Evolutionary conservation across 2,329 filamentous ascomycete species (phyloP), one percentile per base, ranked within the genome.

Genomic region (Sclerotinia borealis): DNA sequence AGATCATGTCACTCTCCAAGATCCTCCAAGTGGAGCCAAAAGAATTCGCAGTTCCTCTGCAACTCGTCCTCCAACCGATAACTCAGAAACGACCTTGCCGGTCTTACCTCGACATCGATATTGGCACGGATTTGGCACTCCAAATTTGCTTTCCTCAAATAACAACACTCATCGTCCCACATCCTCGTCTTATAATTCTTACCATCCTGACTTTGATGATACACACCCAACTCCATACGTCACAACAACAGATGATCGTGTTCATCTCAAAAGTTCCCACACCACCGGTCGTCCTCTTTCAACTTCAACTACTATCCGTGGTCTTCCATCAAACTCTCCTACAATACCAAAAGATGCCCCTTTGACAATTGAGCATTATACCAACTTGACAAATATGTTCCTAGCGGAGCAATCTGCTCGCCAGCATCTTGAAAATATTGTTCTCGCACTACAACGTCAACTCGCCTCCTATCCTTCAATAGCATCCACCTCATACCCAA

Each of bases 371-470:
- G 80, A 84, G 55, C 79, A 83, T 56, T 83, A 83, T 65, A 76
- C 77, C 8, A 79, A 77, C 2, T 76, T 87, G 19, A 72, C 81
- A 34, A 77, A 79, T 19, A 77, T 87, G 62, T 76, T 88, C 31
- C 78, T 85, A 63, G 77, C 79, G 1, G 85, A 88, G 71, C 83
- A 84, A 31, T 78, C 79, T 0, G 82, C 82, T 6, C 79, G 85
- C 6, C 77, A 80, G 63, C 76, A 79, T 4, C 78, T 88, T 5
- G 85, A 87, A 71, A 75, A 77, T 1, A 79, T 86, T 63, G 83
- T 88, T 37, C 80, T 77, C 63, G 80, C 77, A 48, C 76, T 88
- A 7, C 69, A 73, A 52, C 65, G 66, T 9, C 70, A 72, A 62
- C 37, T 58, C 25, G 41, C 29, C 48, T 75, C n/a, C 51, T 65